Percentiles rank a stretch among this genome's conserved stretches.
Conservation (phyloP, 441 rosid species). For the Flueggea neowawraea region DNA sequence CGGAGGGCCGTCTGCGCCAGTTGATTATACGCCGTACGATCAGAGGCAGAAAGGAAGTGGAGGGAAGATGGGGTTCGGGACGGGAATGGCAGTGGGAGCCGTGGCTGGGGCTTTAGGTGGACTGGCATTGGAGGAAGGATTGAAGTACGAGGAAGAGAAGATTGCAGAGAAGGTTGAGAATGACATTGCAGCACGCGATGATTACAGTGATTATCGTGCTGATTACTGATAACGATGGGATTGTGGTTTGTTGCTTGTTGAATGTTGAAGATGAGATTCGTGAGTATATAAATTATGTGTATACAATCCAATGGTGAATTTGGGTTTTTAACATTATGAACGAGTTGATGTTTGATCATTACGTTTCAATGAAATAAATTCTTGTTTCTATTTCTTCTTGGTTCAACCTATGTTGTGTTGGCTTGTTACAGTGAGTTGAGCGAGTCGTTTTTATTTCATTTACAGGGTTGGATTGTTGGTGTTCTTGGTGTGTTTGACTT, state of each 20-base stretch:
- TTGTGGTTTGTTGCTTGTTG: background rate
- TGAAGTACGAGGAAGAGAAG: slow-evolving; percentile 56
- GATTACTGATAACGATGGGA: slow-evolving; percentile 7
- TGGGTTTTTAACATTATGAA: no score
- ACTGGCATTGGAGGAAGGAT: slow-evolving; percentile 60
- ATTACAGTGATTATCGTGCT: slow-evolving; percentile 20
- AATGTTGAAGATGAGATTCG: no score
- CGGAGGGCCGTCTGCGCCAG: slow-evolving; percentile 43
- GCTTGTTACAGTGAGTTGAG: no score
- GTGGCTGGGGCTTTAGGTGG: slow-evolving; percentile 75
- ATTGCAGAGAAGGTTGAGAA: slow-evolving; percentile 58
- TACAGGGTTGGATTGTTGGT: no score
- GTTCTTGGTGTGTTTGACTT: no score
- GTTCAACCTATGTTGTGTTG: no score
- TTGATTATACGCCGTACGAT: slow-evolving; percentile 30
- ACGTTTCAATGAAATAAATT: no score
- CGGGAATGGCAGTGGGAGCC: slow-evolving; percentile 80
- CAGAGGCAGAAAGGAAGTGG: slow-evolving; percentile 21
- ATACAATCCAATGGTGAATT: no score
- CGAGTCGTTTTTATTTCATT: no score
- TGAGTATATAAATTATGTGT: no score
- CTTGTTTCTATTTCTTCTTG: no score
- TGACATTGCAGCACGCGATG: slow-evolving; percentile 26
- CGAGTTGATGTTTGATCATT: no score
- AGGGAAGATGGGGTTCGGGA: slow-evolving; percentile 40